Evolutionary conservation across 129 eudicot species (phyloP).

Genomic region (Smallanthus sonchifolius): DNA sequence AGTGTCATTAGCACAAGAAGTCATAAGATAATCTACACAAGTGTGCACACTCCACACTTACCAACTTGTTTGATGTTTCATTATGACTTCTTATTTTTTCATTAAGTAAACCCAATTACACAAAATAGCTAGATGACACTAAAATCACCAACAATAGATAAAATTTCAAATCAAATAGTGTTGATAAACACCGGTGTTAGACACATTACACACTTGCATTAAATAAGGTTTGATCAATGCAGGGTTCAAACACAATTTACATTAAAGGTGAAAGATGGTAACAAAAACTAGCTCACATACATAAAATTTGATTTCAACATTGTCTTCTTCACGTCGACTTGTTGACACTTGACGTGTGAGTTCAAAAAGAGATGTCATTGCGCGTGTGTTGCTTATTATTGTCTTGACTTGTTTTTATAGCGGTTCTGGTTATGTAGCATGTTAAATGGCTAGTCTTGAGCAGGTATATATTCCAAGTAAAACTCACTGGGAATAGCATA

Average conservation of each 20-base stretch:
- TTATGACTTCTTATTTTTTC: too few species aligned
- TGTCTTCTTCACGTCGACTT: conserved; percentile 22
- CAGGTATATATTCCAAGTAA: conserved; percentile 4
- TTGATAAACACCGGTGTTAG: too few species aligned
- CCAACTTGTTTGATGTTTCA: too few species aligned
- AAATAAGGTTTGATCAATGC: conserved; percentile 9
- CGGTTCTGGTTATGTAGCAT: not conserved
- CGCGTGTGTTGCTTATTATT: not conserved
- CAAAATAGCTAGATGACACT: too few species aligned
- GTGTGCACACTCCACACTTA: too few species aligned
- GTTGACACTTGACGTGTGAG: conserved; percentile 21
- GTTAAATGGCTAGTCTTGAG: not conserved
- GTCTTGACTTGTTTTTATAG: not conserved
- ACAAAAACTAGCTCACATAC: conserved; percentile 46
- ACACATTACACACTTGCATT: too few species aligned
- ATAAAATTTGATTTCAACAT: conserved; percentile 50
- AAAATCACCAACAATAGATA: too few species aligned
- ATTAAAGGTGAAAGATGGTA: conserved; percentile 40
- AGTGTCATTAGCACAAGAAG: too few species aligned
- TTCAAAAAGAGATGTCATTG: not conserved
- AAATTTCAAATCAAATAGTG: too few species aligned
- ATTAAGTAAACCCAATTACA: too few species aligned
- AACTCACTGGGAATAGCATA: not conserved
- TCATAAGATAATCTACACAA: too few species aligned
- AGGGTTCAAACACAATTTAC: conserved; percentile 50